Evolutionary conservation across 73 alveolate species (phyloP).

Genomic region (Paramecium tetraurelia): DNA sequence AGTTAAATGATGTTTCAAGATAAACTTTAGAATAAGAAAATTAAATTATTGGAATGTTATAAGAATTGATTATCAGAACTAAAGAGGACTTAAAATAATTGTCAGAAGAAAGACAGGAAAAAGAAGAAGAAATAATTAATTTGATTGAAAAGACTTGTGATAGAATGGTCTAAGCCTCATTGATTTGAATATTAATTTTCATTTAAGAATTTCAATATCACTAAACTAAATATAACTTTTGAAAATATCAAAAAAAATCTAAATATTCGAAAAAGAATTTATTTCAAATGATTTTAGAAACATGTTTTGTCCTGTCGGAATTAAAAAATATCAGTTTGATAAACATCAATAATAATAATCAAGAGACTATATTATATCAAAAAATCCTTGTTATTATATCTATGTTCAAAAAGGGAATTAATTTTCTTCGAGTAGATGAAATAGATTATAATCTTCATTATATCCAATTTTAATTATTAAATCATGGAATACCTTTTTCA

Average conservation of each 20-base stretch:
- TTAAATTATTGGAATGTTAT: background rate
- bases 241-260: too few relatives aligned
- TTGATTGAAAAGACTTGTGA: conserved; percentile 14
- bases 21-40: background rate
- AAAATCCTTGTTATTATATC: background rate
- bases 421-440: conserved; percentile 16
- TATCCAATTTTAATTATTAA: background rate
- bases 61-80: conserved; percentile 3
- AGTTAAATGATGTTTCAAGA: background rate
- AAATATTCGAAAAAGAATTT: too few relatives aligned
- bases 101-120: background rate
- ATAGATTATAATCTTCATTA: conserved; percentile 20
- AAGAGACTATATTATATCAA: background rate
- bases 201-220: background rate
- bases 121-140: background rate
- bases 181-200: background rate
- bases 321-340: background rate
- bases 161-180: background rate
- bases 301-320: too few relatives aligned
- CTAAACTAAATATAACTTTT: too few relatives aligned
- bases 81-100: background rate
- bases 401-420: background rate
- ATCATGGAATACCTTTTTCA: background rate
- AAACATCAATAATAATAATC: too few relatives aligned
- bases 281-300: too few relatives aligned